Percentiles rank a stretch among this genome's conserved stretches.
Evolutionary conservation across 2,329 filamentous ascomycete species (phyloP).

Genomic region (Bipolaris sorokiniana): DNA sequence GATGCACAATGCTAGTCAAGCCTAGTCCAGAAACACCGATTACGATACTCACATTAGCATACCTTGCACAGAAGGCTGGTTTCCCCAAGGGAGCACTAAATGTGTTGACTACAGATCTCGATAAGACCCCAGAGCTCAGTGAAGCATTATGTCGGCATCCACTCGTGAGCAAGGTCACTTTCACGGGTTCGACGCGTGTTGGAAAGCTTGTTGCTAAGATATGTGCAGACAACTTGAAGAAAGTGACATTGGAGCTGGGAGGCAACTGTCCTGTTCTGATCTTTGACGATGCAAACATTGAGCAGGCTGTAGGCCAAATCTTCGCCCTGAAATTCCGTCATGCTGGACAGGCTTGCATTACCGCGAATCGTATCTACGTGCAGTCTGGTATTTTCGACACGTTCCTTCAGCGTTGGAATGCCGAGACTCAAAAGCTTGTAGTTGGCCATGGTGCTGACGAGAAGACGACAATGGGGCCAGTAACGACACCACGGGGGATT

Average conservation of each 20-base stretch:
- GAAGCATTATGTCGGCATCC: constrained; percentile 64
- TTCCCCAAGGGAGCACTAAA: constrained; percentile 66
- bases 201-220: constrained; percentile 67
- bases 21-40: constrained; percentile 52
- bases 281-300: constrained; percentile 68
- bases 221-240: constrained; percentile 67
- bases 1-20: constrained; percentile 72
- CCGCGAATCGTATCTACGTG: constrained; percentile 69
- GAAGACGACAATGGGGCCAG: constrained; percentile 65
- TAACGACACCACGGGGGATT: constrained; percentile 62
- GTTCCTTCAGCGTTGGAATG: constrained; percentile 62
- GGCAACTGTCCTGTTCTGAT: constrained; percentile 70
- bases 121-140: constrained; percentile 61
- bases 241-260: constrained; percentile 68
- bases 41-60: constrained; percentile 47
- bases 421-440: constrained; percentile 61
- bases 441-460: constrained; percentile 66
- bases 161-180: constrained; percentile 66
- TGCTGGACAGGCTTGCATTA: constrained; percentile 69
- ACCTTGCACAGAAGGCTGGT: constrained; percentile 49
- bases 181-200: constrained; percentile 64
- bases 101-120: constrained; percentile 65
- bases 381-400: constrained; percentile 67
- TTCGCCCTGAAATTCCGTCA: constrained; percentile 63
- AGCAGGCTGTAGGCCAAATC: constrained; percentile 57